phyloP scores from a whole-genome alignment of 805 yeast genomes.

The Osmozyma mogii region DNA sequence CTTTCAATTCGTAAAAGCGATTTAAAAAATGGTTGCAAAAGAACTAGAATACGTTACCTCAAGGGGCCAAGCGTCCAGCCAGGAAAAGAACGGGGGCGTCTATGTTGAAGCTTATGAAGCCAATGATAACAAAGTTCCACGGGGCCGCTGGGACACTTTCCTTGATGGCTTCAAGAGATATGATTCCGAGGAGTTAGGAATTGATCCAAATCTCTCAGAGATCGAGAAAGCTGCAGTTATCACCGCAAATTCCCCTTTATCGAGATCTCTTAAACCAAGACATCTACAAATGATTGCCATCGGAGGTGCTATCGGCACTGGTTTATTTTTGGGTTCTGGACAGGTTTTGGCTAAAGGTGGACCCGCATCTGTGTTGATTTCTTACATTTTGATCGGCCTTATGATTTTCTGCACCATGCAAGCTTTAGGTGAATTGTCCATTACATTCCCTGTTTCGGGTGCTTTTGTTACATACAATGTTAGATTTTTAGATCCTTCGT shows the following conservation, averaged over 20 bases:
- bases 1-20: no score
- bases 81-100: slow-evolving; percentile 32
- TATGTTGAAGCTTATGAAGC: slow-evolving; percentile 25
- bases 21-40: slow-evolving; percentile 34
- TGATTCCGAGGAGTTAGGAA: slow-evolving; percentile 28
- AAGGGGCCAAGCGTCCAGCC: slow-evolving; percentile 25
- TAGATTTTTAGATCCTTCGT: slow-evolving; percentile 16
- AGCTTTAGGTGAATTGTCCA: slow-evolving; percentile 56
- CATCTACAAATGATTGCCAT: slow-evolving; percentile 63
- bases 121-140: slow-evolving; percentile 3
- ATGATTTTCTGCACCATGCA: slow-evolving; percentile 54
- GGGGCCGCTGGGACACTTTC: slow-evolving; percentile 13
- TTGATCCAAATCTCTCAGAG: slow-evolving; percentile 38
- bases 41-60: slow-evolving; percentile 35
- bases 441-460: slow-evolving; percentile 56
- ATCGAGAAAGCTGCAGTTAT: slow-evolving; percentile 40
- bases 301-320: slow-evolving; percentile 64
- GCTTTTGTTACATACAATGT: slow-evolving; percentile 56
- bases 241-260: slow-evolving; percentile 51
- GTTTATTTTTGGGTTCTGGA: slow-evolving; percentile 59
- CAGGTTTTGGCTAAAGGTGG: slow-evolving; percentile 52
- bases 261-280: slow-evolving; percentile 46
- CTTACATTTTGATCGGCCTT: slow-evolving; percentile 46
- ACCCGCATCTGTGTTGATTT: slow-evolving; percentile 52
- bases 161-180: slow-evolving; percentile 26